Base-by-base conservation (phyloP, 192 early-diverging fungal genomes). In the Coemansia sp. region DNA sequence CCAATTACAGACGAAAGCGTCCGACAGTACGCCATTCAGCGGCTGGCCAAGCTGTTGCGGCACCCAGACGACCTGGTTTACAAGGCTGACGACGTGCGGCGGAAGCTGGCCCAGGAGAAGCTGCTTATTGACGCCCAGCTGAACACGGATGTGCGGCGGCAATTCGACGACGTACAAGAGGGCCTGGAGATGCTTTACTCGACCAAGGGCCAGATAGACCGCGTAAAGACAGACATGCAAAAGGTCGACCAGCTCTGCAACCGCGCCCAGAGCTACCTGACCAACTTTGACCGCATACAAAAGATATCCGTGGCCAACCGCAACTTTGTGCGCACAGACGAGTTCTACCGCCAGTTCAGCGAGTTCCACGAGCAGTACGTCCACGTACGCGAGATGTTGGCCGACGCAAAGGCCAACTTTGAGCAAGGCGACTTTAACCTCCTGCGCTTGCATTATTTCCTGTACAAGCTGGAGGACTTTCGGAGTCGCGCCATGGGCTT, bases 21-120 rank as follows among this genome's bases (percentile, higher is more conserved):
- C n/a, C 73, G 79, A 41, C 93, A 94, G 58, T 85, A 89, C 38
- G 93, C 93, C 48, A 81, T 95, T 48, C 83, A 89, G 64, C 85
- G 90, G 23, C 84, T 97, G 37, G 84, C 91, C 6, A 93, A 94
- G 64, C 83, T 96, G 43, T 84, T 99, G 41, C 86, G 89, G 47
- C 93, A 95, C 79, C 96, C 96, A 6, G 96, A 99, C 79, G 96
- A 99, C 82, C 85, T 99, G 18, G 87, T 85, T 16, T 90, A 90
- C 79, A 95, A 92, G 68, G 88, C 97, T 10, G 83, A 86, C 21
- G 83, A 86, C 7, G 66, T 97, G 28, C 88, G 90, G 60, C 87
- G 89, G 61, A 94, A 94, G 70, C 86, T 95, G 56, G 88, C 88
- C 4, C 88, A 91, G 66, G 97, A 99, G 84, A 88, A 92, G 72